Evolutionary conservation across 768 basidiomycete genomes (phyloP).

Genomic region (Lentinula detonsa): DNA sequence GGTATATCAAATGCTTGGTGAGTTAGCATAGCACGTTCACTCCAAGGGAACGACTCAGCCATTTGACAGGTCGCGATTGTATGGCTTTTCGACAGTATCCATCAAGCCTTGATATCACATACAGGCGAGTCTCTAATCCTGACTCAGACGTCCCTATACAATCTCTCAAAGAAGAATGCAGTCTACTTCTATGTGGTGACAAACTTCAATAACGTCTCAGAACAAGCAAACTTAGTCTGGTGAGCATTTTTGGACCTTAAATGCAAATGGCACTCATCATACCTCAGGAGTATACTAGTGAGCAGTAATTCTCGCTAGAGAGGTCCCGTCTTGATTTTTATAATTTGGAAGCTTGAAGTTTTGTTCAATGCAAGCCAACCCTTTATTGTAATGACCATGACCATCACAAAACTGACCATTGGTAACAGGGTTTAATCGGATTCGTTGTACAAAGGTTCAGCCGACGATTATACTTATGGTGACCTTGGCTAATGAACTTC

Average conservation of each 20-base stretch:
- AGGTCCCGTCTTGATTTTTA: not conserved
- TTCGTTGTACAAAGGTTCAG: conserved; percentile 47
- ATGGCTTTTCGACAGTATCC: conserved; percentile 44
- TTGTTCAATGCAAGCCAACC: conserved; percentile 42
- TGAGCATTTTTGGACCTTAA: conserved; percentile 16
- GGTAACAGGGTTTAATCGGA: conserved; percentile 41
- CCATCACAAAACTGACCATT: not conserved
- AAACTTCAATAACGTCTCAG: conserved; percentile 39
- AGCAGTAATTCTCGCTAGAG: conserved; percentile 8
- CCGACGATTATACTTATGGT: not conserved
- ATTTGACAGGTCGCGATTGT: conserved; percentile 36
- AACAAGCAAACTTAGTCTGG: conserved; percentile 40
- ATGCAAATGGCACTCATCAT: not conserved
- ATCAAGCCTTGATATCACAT: conserved; percentile 51
- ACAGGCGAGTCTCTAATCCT: conserved; percentile 26
- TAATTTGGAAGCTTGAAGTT: conserved; percentile 39
- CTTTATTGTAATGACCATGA: not conserved
- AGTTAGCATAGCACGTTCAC: conserved; percentile 1
- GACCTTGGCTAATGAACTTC: not conserved
- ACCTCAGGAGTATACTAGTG: conserved; percentile 45
- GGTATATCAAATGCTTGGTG: conserved; percentile 49
- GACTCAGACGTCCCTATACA: not conserved
- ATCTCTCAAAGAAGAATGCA: conserved; percentile 13
- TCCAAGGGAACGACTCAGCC: not conserved
- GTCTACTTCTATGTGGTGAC: conserved; percentile 50